Evolutionary conservation across 495 filamentous ascomycete species (phyloP), one percentile per base, ranked within the genome.

Genomic region (Hyaloscypha bicolor): DNA sequence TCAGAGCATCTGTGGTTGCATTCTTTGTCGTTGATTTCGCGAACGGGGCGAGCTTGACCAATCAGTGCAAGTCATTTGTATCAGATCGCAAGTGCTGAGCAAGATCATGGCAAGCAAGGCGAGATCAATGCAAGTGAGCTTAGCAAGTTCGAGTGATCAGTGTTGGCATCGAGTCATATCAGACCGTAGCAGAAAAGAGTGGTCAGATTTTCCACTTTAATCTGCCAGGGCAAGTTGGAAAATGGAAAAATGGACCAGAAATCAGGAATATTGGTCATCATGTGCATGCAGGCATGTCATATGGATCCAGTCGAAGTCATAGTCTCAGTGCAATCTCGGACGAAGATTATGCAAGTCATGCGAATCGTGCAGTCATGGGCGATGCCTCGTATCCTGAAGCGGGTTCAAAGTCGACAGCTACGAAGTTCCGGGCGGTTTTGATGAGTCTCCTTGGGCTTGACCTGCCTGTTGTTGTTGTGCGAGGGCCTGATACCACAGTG

Each of bases 401-500:
- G 48, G 55, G 62, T 35, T 67, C 65, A 67, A 31, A 33, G 62
- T 67, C 68, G 69, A 68, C 60, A 69, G 52, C 42, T 68, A 76
- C 35, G 74, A 74, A 25, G 74, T 72, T 66, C 74, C 74, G 12
- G 74, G 74, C 48, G 74, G 74, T 55, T 72, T 72, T 12, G 70
- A 69, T 1, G 61, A 30, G 45, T 73, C 74, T 58, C 66, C 70
- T 71, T 65, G 69, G 4, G 67, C 22, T 32, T 67, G 64, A 16
- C 71, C 71, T 64, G 61, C 70, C 33, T 72, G 73, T 65, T 79
- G 80, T 74, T 86, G 83, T 71, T 79, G 76, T 39, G 81, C 80
- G 62, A 83, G 69, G 42, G 80, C 79, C 57, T 85, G 81, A 74
- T 89, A 89, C 86, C 87, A 91, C 64, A 88, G 76, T n/a, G 86